Conservation (phyloP, 345 rosid genomes). For the Nasturtium officinale region DNA sequence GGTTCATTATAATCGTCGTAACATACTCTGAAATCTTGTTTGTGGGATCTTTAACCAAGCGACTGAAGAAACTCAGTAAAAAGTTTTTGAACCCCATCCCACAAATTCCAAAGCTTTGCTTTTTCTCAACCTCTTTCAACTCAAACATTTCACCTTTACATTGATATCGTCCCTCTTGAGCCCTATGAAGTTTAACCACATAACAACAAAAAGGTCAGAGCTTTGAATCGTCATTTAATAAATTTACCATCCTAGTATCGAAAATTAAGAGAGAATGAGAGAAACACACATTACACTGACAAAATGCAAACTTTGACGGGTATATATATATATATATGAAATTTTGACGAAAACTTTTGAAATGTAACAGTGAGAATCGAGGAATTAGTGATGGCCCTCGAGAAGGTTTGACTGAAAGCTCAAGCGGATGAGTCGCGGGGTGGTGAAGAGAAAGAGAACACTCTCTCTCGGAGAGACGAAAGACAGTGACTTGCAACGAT, state of each 20-base stretch:
- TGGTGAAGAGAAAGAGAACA: background rate
- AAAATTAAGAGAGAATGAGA: background rate
- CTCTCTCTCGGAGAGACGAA: background rate
- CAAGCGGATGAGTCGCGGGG: background rate
- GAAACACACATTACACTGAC: background rate
- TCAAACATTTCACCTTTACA: slow-evolving; percentile 5
- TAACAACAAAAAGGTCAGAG: background rate
- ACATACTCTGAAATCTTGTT: slow-evolving; percentile 52
- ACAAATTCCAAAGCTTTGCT: slow-evolving; percentile 53
- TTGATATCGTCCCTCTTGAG: slow-evolving; percentile 40
- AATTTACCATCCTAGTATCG: background rate
- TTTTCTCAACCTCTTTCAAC: slow-evolving; percentile 47
- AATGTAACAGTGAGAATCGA: slow-evolving; percentile 4
- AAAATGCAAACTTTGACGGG: slow-evolving; percentile 1
- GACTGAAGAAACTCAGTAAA: slow-evolving; percentile 65
- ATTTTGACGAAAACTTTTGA: background rate
- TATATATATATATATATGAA: too few relatives aligned
- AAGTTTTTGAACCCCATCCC: slow-evolving; percentile 79
- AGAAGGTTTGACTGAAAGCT: background rate
- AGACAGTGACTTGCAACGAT: background rate
- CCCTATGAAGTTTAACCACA: slow-evolving; percentile 16
- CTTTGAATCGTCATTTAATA: background rate
- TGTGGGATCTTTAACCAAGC: slow-evolving; percentile 53
- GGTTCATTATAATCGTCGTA: slow-evolving; percentile 44
- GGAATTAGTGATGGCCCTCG: slow-evolving; percentile 8